Percentiles rank a stretch among this genome's conserved stretches.
Evolutionary conservation across 768 basidiomycete genomes (phyloP).

Genomic region (Naganishia randhawae): DNA sequence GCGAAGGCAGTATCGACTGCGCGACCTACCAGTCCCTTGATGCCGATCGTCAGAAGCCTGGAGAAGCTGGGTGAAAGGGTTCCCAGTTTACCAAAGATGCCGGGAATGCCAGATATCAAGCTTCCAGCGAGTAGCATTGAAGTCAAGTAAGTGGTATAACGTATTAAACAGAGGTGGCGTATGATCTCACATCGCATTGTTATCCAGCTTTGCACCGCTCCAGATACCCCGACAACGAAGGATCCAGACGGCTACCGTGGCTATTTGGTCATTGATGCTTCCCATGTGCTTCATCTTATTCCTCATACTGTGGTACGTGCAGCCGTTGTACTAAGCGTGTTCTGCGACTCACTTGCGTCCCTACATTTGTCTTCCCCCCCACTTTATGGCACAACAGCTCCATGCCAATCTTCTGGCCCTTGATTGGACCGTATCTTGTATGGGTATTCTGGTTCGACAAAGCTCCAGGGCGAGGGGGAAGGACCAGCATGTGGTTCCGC

Average conservation of each 20-base stretch:
- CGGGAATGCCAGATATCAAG: constrained; percentile 27
- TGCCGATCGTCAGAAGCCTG: constrained; percentile 16
- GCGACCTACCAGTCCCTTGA: constrained; percentile 19
- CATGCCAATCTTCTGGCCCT: constrained; percentile 81
- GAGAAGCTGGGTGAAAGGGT: constrained; percentile 22
- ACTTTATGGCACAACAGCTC: constrained; percentile 58
- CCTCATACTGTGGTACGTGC: constrained; percentile 73
- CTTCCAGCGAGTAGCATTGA: constrained; percentile 29
- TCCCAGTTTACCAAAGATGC: constrained; percentile 27
- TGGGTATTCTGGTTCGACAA: constrained; percentile 76
- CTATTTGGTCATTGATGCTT: constrained; percentile 79
- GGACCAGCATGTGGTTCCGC: constrained; percentile 72
- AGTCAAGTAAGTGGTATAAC: constrained; percentile 26
- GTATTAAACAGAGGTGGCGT: too few species aligned
- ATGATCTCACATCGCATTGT: not conserved
- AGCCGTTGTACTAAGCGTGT: not conserved
- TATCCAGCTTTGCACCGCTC: constrained; percentile 69
- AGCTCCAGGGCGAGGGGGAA: constrained; percentile 68
- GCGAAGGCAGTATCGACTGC: constrained; percentile 1
- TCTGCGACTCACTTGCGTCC: not conserved
- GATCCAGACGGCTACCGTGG: constrained; percentile 83
- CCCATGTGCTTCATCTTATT: constrained; percentile 65
- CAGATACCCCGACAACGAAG: constrained; percentile 79
- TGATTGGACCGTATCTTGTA: constrained; percentile 68
- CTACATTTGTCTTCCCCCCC: not conserved